A percentile compares a stretch with the other conserved stretches of the same genome.
These are phyloP conservation scores for Torulaspora quercuum DNA, from an alignment of 805 yeast genomes.

Conservation along the genomic window DNA sequence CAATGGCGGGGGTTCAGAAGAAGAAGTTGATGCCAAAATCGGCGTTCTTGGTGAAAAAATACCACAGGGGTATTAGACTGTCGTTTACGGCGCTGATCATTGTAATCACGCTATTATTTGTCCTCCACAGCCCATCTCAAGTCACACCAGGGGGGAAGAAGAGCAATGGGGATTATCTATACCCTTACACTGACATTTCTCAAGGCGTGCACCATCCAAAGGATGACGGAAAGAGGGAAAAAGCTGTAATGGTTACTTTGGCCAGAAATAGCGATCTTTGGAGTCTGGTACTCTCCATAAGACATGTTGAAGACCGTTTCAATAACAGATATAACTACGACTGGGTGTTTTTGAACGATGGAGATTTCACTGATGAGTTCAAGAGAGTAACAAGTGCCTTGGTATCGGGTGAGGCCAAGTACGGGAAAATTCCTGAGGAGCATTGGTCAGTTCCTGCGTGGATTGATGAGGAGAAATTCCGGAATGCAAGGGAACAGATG, in stretches of 20 bases:
- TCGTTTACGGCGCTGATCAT: conserved; percentile 26
- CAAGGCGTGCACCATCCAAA: conserved; percentile 32
- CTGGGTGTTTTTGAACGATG: conserved; percentile 77
- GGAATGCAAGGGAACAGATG: conserved; percentile 45
- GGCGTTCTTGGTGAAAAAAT: conserved; percentile 30
- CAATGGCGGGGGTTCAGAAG: conserved; percentile 20
- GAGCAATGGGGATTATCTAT: conserved; percentile 15
- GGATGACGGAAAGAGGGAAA: conserved; percentile 42
- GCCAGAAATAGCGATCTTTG: conserved; percentile 66
- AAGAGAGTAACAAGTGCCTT: conserved; percentile 44
- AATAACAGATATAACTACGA: conserved; percentile 62
- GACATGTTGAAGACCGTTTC: conserved; percentile 63
- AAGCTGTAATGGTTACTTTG: conserved; percentile 65
- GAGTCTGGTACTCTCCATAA: conserved; percentile 54
- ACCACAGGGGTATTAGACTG: conserved; percentile 28
- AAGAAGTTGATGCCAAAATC: conserved; percentile 35
- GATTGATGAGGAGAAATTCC: conserved; percentile 55
- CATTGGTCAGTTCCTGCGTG: conserved; percentile 72
- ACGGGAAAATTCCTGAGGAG: conserved; percentile 56
- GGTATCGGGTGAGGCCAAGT: conserved; percentile 59
- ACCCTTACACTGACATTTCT: conserved; percentile 33
- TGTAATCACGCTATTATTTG: conserved; percentile 21
- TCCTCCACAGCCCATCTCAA: conserved; percentile 10
- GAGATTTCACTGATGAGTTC: conserved; percentile 57
- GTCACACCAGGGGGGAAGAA: neutral